Evolutionary conservation across 768 basidiomycete genomes (phyloP), one percentile per base, ranked within the genome.

Genomic region (Xanthoconium stramineum): DNA sequence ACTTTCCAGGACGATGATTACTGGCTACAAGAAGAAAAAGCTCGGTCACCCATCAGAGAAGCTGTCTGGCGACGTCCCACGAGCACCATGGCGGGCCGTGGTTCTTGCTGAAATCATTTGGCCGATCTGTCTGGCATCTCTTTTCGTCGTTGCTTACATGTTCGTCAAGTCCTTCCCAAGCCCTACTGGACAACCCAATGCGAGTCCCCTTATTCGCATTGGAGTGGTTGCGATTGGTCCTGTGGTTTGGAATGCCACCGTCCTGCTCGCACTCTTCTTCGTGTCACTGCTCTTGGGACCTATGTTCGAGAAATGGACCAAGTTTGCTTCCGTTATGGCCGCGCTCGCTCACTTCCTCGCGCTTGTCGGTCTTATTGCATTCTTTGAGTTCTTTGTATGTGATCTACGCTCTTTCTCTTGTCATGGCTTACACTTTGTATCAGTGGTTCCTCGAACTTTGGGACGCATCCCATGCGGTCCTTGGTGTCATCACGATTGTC

Each of bases 21-120:
- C 97, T 17, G 97, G 97, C 40, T 98, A 94, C 80, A 98, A 98
- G 84, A 92, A 97, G 81, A 99, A 98, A 81, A 89, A 94, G 66
- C 83, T 99, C 19, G 97, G 97, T 5, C 90, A 96, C 65, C 97
- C 97, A 8, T 97, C 95, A 0, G 97, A 99, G 76, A 98, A 98
- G 74, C 75, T 98, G 46, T 94, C 97, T 19, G 86, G 89, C 35
- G 97, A 98, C 70, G 86, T 94, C 30, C 94, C 96, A 20, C 89
- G 96, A 59, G 97, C 95, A 9, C 80, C 81, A 30, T 98, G 93
- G 94, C 77, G 78, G 60, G 78, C 88, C 10, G 91, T 96, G 62
- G 76, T 97, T 47, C 78, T 93, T 61, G 84, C 89, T 7, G 93
- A 96, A 71, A 82, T 96, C 63, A 61, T 97, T 54, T 84, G 83